Conservation (phyloP, 257 asterid genomes). For the Cordia subcordata region DNA sequence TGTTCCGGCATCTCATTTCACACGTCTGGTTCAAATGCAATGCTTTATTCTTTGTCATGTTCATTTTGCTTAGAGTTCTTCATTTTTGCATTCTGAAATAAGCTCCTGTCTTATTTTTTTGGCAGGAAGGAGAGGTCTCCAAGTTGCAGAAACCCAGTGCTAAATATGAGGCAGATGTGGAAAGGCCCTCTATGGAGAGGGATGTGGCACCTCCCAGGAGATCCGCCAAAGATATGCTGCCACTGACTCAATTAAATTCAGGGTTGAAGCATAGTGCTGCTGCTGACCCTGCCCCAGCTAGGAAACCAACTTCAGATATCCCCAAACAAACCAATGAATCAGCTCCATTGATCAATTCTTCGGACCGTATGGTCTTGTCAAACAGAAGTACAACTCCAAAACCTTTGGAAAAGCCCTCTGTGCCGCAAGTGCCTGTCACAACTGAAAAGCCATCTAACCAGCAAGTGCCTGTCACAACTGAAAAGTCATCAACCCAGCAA, state of each 20-base stretch:
- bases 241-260: conserved; percentile 22
- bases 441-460: neutral
- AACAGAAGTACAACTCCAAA: conserved; percentile 34
- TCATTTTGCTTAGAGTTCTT: neutral
- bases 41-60: too few species aligned
- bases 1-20: too few species aligned
- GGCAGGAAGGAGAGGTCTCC: conserved; percentile 49
- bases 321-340: conserved; percentile 36
- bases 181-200: conserved; percentile 21
- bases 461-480: conserved; percentile 3
- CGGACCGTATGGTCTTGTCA: conserved; percentile 27
- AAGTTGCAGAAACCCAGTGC: conserved; percentile 19
- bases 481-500: conserved; percentile 31
- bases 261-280: conserved; percentile 32
- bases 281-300: conserved; percentile 24
- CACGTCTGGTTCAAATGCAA: too few species aligned
- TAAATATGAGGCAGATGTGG: conserved; percentile 32
- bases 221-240: conserved; percentile 37
- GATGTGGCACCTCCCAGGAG: conserved; percentile 39
- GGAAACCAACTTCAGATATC: conserved; percentile 36
- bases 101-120: conserved; percentile 16
- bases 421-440: neutral
- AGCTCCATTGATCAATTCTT: conserved; percentile 19
- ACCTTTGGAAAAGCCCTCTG: conserved; percentile 10
- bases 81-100: neutral